A percentile compares a stretch with the other conserved stretches of the same genome.
phyloP scores from a whole-genome alignment of 768 basidiomycete genomes.

The Suillus spraguei region DNA sequence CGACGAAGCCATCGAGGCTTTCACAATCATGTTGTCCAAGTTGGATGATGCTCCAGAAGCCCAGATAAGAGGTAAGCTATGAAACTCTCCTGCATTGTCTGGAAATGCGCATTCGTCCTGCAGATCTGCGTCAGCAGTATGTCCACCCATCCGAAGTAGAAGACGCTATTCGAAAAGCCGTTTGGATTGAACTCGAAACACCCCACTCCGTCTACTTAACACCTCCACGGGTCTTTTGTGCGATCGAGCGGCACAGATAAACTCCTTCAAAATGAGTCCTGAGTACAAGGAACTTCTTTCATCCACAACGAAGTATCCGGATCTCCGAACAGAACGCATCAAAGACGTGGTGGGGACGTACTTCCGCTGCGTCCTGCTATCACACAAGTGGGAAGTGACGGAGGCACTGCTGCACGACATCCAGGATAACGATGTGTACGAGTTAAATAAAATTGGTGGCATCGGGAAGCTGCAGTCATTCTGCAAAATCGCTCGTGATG shows the following conservation, averaged over 20 bases:
- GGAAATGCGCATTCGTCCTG: no score
- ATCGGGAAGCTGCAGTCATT: background rate
- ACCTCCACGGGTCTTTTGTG: background rate
- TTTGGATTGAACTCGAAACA: background rate
- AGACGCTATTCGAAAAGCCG: no score
- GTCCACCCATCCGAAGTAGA: no score
- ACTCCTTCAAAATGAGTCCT: background rate
- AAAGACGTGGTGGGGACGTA: background rate
- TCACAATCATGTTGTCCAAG: no score
- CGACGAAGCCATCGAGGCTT: no score
- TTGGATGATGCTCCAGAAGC: no score
- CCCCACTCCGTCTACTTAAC: background rate
- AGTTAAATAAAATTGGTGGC: background rate
- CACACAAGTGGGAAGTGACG: background rate
- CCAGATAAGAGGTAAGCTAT: no score
- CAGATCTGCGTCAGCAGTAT: no score
- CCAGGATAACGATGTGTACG: background rate
- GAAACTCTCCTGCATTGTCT: no score
- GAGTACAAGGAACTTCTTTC: background rate
- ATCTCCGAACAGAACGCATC: background rate
- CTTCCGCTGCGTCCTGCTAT: background rate
- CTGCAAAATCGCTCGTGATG: background rate
- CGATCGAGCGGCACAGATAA: background rate
- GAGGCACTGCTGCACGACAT: background rate
- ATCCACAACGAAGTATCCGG: accelerated